These are phyloP conservation scores for Hanseniaspora gamundiae DNA, from an alignment of 1,139 yeast species.

Conservation along the genomic window DNA sequence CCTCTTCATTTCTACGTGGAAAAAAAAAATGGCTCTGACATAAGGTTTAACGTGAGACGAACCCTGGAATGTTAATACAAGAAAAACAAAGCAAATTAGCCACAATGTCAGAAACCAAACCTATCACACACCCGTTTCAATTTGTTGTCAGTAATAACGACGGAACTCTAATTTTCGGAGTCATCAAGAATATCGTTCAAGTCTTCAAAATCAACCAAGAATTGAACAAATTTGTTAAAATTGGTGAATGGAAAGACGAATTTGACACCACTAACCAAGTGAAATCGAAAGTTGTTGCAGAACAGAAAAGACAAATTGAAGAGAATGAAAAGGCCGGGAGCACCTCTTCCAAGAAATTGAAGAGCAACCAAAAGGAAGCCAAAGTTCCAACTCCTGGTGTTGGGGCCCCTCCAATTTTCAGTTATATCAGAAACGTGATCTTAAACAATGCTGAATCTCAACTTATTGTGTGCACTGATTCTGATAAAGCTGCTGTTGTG, in stretches of 20 bases:
- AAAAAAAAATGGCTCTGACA: no score
- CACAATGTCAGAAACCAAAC: background rate
- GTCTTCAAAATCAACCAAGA: conserved; percentile 31
- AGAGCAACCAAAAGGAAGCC: conserved; percentile 30
- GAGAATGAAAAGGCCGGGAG: conserved; percentile 17
- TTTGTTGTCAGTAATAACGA: conserved; percentile 32
- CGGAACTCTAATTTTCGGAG: conserved; percentile 39
- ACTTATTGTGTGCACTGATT: conserved; percentile 64
- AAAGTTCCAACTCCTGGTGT: conserved; percentile 53
- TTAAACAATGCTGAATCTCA: conserved; percentile 41
- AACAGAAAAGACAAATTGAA: conserved; percentile 28
- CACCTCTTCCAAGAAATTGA: conserved; percentile 16
- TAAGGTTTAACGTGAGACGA: no score
- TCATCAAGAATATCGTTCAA: conserved; percentile 44
- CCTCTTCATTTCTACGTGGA: no score
- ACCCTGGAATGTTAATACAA: no score
- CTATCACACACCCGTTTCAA: conserved; percentile 57
- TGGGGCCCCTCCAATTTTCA: conserved; percentile 54
- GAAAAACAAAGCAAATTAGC: background rate
- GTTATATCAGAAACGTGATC: conserved; percentile 50
- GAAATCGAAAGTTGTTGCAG: conserved; percentile 35
- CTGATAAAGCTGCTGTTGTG: conserved; percentile 69
- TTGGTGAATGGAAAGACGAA: conserved; percentile 48
- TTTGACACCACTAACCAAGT: conserved; percentile 31
- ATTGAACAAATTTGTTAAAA: conserved; percentile 17